phyloP scores from a whole-genome alignment of 1,284 basidiomycete species.

The Apiotrichum sp. region DNA sequence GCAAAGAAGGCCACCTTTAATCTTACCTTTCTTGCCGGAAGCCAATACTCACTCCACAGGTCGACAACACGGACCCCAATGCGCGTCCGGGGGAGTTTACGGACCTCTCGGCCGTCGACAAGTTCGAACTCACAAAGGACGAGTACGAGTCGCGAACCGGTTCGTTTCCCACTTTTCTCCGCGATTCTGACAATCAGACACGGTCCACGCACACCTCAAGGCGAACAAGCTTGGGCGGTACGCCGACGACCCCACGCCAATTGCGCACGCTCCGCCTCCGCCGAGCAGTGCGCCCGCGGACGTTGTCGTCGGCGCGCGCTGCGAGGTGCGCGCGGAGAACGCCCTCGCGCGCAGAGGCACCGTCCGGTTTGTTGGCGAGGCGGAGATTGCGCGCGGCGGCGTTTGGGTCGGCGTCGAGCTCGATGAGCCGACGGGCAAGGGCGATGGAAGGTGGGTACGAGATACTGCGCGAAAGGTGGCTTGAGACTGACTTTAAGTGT shows the following conservation, averaged over 20 bases:
- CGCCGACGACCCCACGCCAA: constrained; percentile 48
- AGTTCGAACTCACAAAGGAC: constrained; percentile 79
- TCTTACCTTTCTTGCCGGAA: no score
- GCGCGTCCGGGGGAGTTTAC: constrained; percentile 55
- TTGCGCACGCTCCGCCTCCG: constrained; percentile 26
- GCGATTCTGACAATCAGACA: constrained; percentile 55
- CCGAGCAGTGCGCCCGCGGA: constrained; percentile 20
- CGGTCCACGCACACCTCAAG: constrained; percentile 85
- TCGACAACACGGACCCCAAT: constrained; percentile 70
- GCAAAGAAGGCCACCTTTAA: no score
- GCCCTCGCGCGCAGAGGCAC: constrained; percentile 70
- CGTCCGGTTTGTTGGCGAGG: constrained; percentile 74
- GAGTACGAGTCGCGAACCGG: constrained; percentile 76
- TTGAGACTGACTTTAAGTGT: constrained; percentile 54
- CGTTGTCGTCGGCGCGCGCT: constrained; percentile 60
- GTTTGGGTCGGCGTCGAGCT: constrained; percentile 91
- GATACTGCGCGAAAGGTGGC: neutral
- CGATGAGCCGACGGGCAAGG: constrained; percentile 94
- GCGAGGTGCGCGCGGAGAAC: constrained; percentile 64
- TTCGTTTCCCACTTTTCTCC: constrained; percentile 31
- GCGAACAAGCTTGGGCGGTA: constrained; percentile 85
- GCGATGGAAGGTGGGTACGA: constrained; percentile 77
- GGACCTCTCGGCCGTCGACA: constrained; percentile 80
- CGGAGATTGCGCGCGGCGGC: constrained; percentile 58
- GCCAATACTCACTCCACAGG: constrained; percentile 48